These are phyloP conservation scores for Lipomyces orientalis DNA, from an alignment of 805 yeast genomes.

Conservation along the genomic window DNA sequence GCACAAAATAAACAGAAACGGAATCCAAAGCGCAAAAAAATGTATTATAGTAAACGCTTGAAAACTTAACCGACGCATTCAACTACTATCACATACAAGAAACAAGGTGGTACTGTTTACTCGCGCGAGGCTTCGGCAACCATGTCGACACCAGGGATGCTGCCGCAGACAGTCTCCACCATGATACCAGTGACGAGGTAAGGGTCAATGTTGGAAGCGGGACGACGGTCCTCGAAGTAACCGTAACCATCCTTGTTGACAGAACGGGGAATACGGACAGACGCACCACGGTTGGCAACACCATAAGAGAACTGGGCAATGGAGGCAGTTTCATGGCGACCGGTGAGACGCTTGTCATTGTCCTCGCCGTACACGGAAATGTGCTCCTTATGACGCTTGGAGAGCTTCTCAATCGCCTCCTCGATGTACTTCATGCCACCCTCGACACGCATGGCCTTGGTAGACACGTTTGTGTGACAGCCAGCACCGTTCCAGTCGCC, in stretches of 20 bases:
- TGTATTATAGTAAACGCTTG: neutral
- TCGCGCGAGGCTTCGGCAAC: constrained; percentile 37
- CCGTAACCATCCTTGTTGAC: constrained; percentile 98
- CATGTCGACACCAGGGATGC: constrained; percentile 36
- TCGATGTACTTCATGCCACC: constrained; percentile 98
- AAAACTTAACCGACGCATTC: constrained; percentile 3
- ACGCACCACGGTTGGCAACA: constrained; percentile 99
- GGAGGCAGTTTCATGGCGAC: constrained; percentile 98
- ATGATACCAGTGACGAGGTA: constrained; percentile 98
- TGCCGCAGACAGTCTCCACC: constrained; percentile 77
- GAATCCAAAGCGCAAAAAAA: neutral
- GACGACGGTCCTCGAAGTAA: constrained; percentile 99
- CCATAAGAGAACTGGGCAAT: constrained; percentile 90
- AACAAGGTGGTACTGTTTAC: constrained; percentile 11
- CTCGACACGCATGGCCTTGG: constrained; percentile 84
- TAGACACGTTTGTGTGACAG: constrained; percentile 98
- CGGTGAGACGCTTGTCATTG: constrained; percentile 94
- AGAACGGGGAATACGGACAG: constrained; percentile 97
- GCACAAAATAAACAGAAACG: constrained; percentile 30
- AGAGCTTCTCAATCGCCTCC: constrained; percentile 87
- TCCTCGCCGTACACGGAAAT: constrained; percentile 93
- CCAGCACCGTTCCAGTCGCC: constrained; percentile 99
- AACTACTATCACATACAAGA: constrained; percentile 4
- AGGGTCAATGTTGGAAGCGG: constrained; percentile 99
- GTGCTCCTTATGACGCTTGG: constrained; percentile 96